Evolutionary conservation across 345 rosid species (phyloP), one percentile per base, ranked within the genome.

Genomic region (Reutealis trisperma): DNA sequence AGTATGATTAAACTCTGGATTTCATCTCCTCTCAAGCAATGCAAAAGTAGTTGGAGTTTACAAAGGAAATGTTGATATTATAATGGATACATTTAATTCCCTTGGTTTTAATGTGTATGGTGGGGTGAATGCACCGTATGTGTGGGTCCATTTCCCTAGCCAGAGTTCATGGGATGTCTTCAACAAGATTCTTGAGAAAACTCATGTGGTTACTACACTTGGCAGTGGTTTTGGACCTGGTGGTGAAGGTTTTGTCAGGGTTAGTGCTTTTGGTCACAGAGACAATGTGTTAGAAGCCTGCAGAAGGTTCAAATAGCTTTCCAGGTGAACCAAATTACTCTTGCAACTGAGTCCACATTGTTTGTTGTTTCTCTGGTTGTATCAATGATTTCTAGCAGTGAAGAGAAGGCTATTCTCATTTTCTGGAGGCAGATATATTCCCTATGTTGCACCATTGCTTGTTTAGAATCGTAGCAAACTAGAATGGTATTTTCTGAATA

Each of bases 51-150:
- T 96, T 75, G 99, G 96, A 24, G 93, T 92, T 84, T 96, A 96
- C 85, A 96, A 92, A 82, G 94, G 92, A 79, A 96, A 96, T 79
- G 85, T 96, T 16, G 78, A 88, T 51, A 96, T 96, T 76, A 91
- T 96, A 27, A 79, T 85, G 41, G 91, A 96, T 10, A 90, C 99
- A 10, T 96, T 96, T 75, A 84, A 85, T 49, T 91, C 96, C 0
- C 96, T 96, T 0, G 96, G 96, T n/a, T 92, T 92, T 63, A 87
- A 88, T 69, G 98, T 92, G 19, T 92, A 88, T 49, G 98, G 98
- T 72, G 99, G 99, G 34, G 83, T 67, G 82, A 92, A 93, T 61
- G 99, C 97, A 12, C 99, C 99, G 8, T 93, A 93, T 32, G 96
- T 93, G 30, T 96, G 99, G 99, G 90, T 93, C 44, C 96, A 96